These are phyloP conservation scores for Aspergillaceae sp. DNA, from an alignment of 2,329 filamentous ascomycete species.

Conservation along the genomic window DNA sequence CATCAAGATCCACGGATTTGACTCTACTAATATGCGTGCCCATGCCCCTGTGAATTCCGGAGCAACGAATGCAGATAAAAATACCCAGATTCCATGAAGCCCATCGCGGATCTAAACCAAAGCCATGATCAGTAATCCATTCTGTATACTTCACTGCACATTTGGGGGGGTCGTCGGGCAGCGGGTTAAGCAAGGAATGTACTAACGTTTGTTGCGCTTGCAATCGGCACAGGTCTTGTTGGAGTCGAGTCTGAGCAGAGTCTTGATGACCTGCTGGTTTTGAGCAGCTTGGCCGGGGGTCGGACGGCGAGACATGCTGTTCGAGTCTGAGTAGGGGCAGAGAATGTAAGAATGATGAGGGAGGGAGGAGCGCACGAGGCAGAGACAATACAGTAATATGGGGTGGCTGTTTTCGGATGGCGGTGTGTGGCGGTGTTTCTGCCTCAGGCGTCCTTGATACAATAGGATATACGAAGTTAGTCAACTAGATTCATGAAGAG, in stretches of 20 bases:
- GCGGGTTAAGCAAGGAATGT: neutral
- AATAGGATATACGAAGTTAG: neutral
- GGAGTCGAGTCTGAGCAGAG: slow-evolving; percentile 80
- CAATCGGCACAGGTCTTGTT: slow-evolving; percentile 98
- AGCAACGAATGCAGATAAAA: slow-evolving; percentile 97
- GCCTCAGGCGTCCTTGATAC: neutral
- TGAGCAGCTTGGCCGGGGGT: slow-evolving; percentile 81
- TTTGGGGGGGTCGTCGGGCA: slow-evolving; percentile 4
- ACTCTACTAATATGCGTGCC: slow-evolving; percentile 97
- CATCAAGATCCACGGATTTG: slow-evolving; percentile 95
- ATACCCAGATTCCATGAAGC: slow-evolving; percentile 97
- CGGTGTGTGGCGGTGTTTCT: neutral
- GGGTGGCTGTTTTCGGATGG: slow-evolving; percentile 3
- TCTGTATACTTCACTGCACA: too few species aligned
- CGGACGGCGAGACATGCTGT: slow-evolving; percentile 41
- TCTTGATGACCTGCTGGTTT: slow-evolving; percentile 91
- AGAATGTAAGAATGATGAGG: neutral
- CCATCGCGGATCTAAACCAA: slow-evolving; percentile 77
- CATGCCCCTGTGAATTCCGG: slow-evolving; percentile 97
- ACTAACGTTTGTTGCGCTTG: slow-evolving; percentile 94
- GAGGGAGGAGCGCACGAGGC: slow-evolving; percentile 8
- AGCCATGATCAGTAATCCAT: slow-evolving; percentile 10
- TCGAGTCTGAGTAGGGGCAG: neutral
- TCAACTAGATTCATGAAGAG: too few species aligned
- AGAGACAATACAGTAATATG: slow-evolving; percentile 8